phyloP scores from a whole-genome alignment of 768 basidiomycete species.

The Suillus paluster region DNA sequence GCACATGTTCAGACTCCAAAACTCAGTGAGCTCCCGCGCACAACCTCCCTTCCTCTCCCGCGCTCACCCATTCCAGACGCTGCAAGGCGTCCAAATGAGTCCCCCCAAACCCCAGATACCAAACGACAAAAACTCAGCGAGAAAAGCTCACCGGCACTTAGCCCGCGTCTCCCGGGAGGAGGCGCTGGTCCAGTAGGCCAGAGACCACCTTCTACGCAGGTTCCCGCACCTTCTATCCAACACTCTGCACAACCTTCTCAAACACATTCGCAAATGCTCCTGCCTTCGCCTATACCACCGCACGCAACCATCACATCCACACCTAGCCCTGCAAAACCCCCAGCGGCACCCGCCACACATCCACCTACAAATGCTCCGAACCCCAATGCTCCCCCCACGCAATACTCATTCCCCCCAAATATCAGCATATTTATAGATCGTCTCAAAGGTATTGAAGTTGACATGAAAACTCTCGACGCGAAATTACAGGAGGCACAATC shows the following conservation, averaged over 20 bases:
- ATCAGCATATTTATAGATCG: conserved; percentile 28
- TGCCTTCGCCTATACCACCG: conserved; percentile 20
- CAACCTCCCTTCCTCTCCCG: neutral
- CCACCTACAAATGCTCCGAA: conserved; percentile 16
- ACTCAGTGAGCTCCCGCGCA: conserved; percentile 35
- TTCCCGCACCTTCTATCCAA: conserved; percentile 1
- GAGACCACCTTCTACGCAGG: conserved; percentile 3
- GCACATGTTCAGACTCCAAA: conserved; percentile 23
- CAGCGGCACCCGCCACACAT: conserved; percentile 26
- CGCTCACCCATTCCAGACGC: conserved; percentile 27
- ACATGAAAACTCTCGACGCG: conserved; percentile 18
- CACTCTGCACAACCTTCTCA: conserved; percentile 9
- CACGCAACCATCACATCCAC: conserved; percentile 22
- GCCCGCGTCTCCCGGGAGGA: conserved; percentile 4
- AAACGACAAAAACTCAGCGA: conserved; percentile 41
- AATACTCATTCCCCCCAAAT: neutral
- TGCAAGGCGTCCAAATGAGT: conserved; percentile 50
- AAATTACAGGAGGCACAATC: conserved; percentile 19
- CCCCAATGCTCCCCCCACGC: conserved; percentile 7
- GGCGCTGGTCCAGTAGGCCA: conserved; percentile 3
- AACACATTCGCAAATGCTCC: conserved; percentile 5
- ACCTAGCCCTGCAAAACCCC: conserved; percentile 22
- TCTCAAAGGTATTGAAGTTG: conserved; percentile 20
- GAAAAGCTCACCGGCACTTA: conserved; percentile 3
- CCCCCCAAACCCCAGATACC: conserved; percentile 45